Evolutionary conservation across 495 filamentous ascomycete genomes (phyloP).

Genomic region (Lasiosphaeria miniovina): DNA sequence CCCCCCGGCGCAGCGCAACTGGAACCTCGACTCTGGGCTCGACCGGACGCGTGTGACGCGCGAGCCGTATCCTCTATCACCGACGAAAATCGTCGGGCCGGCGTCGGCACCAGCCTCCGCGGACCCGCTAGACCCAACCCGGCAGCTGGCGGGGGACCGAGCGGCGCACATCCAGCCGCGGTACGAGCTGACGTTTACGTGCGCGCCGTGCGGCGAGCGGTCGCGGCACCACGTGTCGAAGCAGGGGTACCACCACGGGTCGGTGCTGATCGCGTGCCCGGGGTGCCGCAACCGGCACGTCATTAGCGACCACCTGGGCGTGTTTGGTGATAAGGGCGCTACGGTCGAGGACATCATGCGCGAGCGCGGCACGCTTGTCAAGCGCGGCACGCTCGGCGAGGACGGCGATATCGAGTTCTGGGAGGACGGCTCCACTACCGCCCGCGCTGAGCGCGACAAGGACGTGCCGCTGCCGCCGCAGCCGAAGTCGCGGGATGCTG

Average conservation of each 20-base stretch:
- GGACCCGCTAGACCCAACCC: conserved; percentile 28
- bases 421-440: conserved; percentile 54
- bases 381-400: conserved; percentile 53
- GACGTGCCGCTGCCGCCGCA: too few species aligned
- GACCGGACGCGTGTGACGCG: too few species aligned
- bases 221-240: conserved; percentile 79
- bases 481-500: too few species aligned
- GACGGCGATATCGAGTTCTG: conserved; percentile 67
- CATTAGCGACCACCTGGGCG: conserved; percentile 83
- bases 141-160: not conserved
- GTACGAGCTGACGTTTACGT: conserved; percentile 89
- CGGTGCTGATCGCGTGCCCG: conserved; percentile 83
- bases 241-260: conserved; percentile 88
- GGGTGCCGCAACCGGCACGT: conserved; percentile 80
- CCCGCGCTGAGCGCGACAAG: not conserved
- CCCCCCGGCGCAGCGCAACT: too few species aligned
- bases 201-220: conserved; percentile 74
- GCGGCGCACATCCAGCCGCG: conserved; percentile 34
- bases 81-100: too few species aligned
- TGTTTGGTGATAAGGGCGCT: conserved; percentile 64
- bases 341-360: conserved; percentile 71
- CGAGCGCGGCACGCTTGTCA: conserved; percentile 63
- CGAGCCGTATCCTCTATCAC: too few species aligned
- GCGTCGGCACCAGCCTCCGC: conserved; percentile 11
- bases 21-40: too few species aligned